These are phyloP conservation scores for Pseudonitzschia delicatissima DNA, from an alignment of 108 stramenopile genomes.

Conservation along the genomic window DNA sequence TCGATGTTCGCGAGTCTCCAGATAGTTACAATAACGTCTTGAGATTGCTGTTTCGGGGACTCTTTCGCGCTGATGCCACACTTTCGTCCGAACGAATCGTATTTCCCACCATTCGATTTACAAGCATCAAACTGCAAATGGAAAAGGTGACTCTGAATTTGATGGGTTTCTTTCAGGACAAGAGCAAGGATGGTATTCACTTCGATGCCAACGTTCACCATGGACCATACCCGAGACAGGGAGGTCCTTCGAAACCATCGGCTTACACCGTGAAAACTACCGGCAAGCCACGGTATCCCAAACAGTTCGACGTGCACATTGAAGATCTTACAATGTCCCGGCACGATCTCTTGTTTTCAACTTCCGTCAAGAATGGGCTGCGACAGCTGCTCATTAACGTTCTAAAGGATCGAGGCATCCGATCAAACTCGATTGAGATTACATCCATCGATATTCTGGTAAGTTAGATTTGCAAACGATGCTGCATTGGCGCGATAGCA, in stretches of 20 bases:
- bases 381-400: slow-evolving; percentile 23
- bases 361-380: slow-evolving; percentile 43
- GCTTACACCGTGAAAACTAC: background rate
- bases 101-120: slow-evolving; percentile 32
- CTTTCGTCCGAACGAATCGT: slow-evolving; percentile 29
- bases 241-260: background rate
- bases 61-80: slow-evolving; percentile 17
- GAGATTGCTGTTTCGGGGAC: slow-evolving; percentile 17
- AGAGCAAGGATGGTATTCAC: background rate
- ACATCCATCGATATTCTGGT: slow-evolving; percentile 37
- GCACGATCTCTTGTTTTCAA: slow-evolving; percentile 34
- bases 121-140: slow-evolving; percentile 21
- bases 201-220: background rate
- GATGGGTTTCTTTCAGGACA: slow-evolving; percentile 7
- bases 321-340: slow-evolving; percentile 35
- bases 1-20: slow-evolving; percentile 13
- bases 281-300: slow-evolving; percentile 17
- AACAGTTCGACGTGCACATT: slow-evolving; percentile 41
- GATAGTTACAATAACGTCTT: slow-evolving; percentile 9
- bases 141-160: slow-evolving; percentile 29
- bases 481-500: background rate
- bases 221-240: background rate
- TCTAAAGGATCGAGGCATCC: slow-evolving; percentile 31
- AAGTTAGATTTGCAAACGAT: slow-evolving; percentile 22
- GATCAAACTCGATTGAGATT: slow-evolving; percentile 21